Conservation (phyloP, 768 basidiomycete species). For the Boletus rufocinnamomeus region DNA sequence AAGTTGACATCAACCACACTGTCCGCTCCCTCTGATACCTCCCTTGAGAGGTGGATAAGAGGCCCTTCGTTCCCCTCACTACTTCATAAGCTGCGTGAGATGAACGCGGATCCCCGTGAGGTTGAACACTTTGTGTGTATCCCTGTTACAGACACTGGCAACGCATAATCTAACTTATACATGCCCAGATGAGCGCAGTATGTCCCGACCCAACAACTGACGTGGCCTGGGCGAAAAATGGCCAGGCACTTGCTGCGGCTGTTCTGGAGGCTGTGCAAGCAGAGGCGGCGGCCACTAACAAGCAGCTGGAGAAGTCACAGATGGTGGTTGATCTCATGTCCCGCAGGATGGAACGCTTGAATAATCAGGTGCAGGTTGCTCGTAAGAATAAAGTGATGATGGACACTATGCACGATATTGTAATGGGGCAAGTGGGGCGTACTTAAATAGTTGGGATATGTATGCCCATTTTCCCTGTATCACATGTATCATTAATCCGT, state of each 20-base stretch:
- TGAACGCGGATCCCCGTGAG: neutral
- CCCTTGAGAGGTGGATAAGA: neutral
- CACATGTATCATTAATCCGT: neutral
- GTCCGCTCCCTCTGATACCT: neutral
- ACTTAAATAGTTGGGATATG: no score
- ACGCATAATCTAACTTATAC: neutral
- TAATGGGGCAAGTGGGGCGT: neutral
- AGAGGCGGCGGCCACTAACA: neutral
- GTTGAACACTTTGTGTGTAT: neutral
- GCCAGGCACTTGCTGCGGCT: neutral
- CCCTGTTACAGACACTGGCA: no score
- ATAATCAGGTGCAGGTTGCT: neutral
- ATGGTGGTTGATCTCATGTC: neutral
- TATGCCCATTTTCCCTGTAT: neutral
- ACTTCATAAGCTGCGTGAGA: neutral
- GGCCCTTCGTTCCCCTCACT: neutral
- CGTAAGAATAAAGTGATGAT: neutral
- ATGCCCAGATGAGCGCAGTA: neutral
- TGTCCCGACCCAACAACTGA: neutral
- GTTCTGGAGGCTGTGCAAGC: neutral
- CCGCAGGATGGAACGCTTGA: neutral
- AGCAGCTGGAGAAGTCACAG: neutral
- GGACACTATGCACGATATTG: neutral
- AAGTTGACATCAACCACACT: neutral
- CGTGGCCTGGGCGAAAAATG: neutral